Evolutionary conservation across 345 rosid genomes (phyloP).

Genomic region (Citrus glauca): DNA sequence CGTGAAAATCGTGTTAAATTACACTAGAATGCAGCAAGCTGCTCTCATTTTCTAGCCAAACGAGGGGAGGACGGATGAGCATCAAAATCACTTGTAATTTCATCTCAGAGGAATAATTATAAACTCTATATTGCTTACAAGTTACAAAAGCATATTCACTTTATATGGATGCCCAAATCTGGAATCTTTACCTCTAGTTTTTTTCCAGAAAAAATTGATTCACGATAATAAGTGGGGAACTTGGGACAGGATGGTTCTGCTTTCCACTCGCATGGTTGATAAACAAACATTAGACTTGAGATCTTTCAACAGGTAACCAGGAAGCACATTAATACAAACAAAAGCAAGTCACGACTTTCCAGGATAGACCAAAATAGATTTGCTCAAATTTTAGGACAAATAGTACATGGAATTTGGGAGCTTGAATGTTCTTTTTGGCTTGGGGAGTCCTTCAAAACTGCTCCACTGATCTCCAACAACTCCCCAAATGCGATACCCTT

Average conservation of each 20-base stretch:
- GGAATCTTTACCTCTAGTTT: not conserved
- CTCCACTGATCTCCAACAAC: conserved; percentile 82
- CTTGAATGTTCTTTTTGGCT: conserved; percentile 74
- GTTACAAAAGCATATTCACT: conserved; percentile 7
- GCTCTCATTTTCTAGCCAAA: not conserved
- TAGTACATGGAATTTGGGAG: conserved; percentile 83
- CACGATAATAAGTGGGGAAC: not conserved
- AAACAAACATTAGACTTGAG: not conserved
- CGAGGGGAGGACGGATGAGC: no score
- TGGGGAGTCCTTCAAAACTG: conserved; percentile 64
- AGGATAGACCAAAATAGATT: not conserved
- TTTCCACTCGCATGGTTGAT: not conserved
- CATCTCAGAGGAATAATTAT: not conserved
- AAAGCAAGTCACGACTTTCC: not conserved
- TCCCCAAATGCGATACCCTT: conserved; percentile 81
- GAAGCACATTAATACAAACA: not conserved
- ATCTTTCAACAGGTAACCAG: not conserved
- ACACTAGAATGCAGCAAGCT: not conserved
- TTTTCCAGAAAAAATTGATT: not conserved
- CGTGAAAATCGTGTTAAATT: not conserved
- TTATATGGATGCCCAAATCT: not conserved
- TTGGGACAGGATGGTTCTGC: not conserved
- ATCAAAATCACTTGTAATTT: no score
- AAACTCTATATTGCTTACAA: not conserved
- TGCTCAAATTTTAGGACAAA: conserved; percentile 21